phyloP scores from a whole-genome alignment of 31 red algal genomes.

The Bonnemaisonia californica region DNA sequence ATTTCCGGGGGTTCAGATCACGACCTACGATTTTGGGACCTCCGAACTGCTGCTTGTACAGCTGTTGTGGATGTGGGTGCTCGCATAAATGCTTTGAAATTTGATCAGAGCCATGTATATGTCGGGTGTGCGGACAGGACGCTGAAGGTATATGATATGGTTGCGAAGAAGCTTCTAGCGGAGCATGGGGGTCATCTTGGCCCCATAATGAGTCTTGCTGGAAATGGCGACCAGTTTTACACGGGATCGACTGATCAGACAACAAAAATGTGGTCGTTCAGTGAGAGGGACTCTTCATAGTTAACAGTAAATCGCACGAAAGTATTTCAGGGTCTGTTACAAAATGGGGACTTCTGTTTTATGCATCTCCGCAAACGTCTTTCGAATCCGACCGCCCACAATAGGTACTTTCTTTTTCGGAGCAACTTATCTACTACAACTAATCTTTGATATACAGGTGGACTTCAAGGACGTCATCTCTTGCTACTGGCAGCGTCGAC shows the following conservation, averaged over 20 bases:
- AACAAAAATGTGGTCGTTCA: slow-evolving; percentile 48
- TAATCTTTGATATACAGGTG: slow-evolving; percentile 65
- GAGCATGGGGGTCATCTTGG: slow-evolving; percentile 70
- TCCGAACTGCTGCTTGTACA: slow-evolving; percentile 57
- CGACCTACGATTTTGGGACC: slow-evolving; percentile 78
- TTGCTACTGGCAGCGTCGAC: slow-evolving; percentile 45
- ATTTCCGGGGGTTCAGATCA: slow-evolving; percentile 77
- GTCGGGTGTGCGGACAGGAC: slow-evolving; percentile 60
- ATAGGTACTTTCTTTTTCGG: slow-evolving; percentile 22
- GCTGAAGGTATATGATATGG: slow-evolving; percentile 63
- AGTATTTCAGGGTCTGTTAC: background rate
- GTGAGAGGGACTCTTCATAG: slow-evolving; percentile 4
- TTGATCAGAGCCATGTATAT: slow-evolving; percentile 59
- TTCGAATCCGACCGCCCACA: background rate
- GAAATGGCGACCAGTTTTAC: slow-evolving; percentile 50
- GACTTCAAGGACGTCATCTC: slow-evolving; percentile 31
- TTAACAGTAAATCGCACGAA: background rate
- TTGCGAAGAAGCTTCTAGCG: slow-evolving; percentile 42
- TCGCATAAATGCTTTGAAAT: slow-evolving; percentile 72
- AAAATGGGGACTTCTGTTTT: background rate
- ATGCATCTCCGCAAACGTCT: background rate
- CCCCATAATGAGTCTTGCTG: slow-evolving; percentile 65
- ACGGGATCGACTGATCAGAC: slow-evolving; percentile 74
- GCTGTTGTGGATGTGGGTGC: slow-evolving; percentile 50
- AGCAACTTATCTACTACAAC: slow-evolving; percentile 41